phyloP scores from a whole-genome alignment of 768 basidiomycete species.

The Neoboletus subvelutipes region DNA sequence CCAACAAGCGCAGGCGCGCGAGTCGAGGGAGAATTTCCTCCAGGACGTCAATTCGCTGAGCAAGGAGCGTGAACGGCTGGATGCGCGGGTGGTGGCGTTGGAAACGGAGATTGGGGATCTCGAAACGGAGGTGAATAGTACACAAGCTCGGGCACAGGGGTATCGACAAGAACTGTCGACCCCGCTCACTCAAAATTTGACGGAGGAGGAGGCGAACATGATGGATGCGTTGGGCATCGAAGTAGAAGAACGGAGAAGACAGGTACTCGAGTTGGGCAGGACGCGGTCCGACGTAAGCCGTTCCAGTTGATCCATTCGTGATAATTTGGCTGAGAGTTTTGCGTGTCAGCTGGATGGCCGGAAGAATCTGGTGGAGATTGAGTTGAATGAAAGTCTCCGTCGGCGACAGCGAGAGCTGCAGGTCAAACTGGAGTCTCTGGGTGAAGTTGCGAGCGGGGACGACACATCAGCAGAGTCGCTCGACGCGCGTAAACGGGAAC shows the following conservation, averaged over 20 bases:
- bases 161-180: slow-evolving; percentile 69
- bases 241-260: slow-evolving; percentile 71
- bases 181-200: slow-evolving; percentile 74
- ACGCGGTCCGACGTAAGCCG: slow-evolving; percentile 65
- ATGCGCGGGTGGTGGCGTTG: slow-evolving; percentile 56
- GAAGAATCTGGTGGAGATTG: slow-evolving; percentile 86
- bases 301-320: background rate
- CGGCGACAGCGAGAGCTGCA: slow-evolving; percentile 79
- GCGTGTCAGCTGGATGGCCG: slow-evolving; percentile 51
- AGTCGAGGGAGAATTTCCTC: slow-evolving; percentile 63
- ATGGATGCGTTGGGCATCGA: slow-evolving; percentile 72
- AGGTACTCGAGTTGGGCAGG: slow-evolving; percentile 65
- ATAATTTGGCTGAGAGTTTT: background rate
- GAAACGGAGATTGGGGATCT: slow-evolving; percentile 71
- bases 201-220: slow-evolving; percentile 63
- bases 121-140: slow-evolving; percentile 63
- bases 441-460: slow-evolving; percentile 56
- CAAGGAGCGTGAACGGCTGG: slow-evolving; percentile 69
- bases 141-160: slow-evolving; percentile 62
- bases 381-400: slow-evolving; percentile 85
- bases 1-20: slow-evolving; percentile 68
- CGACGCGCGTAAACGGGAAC: slow-evolving; percentile 65
- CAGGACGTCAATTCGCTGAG: slow-evolving; percentile 59
- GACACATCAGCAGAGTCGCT: slow-evolving; percentile 64
- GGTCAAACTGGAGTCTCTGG: slow-evolving; percentile 72